Base-by-base conservation (phyloP, 2,329 filamentous ascomycete genomes). In the Monilinia laxa region DNA sequence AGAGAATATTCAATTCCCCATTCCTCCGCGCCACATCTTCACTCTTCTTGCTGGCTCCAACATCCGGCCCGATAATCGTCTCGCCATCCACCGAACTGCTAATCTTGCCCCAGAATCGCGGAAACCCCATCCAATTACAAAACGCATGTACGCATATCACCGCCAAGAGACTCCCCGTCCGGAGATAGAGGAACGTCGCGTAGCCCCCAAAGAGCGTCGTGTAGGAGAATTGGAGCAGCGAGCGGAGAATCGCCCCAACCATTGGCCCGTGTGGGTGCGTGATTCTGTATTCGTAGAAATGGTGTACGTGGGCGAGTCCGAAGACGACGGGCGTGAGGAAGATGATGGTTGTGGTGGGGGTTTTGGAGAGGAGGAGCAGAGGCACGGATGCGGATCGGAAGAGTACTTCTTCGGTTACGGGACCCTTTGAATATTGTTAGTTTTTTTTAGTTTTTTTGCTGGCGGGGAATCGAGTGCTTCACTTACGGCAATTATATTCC, bases 151-250 rank as follows among this genome's bases (percentile, higher is more conserved):
- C 89, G 25, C 88, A 75, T 64, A 94, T 88, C 42, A 90, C 90
- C 16, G 90, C 88, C 52, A 89, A 83, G 51, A 98, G 79, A 58
- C 90, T 96, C 4, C 92, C 93, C 0, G 93, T 96, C 47, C 94
- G 88, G 25, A 99, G 76, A 75, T 90, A 97, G 25, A 97, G 74
- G 73, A 98, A 99, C 0, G 92, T 93, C 5, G 91, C 93, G 78
- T 95, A 97, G 78, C 92, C 93, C 69, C 95, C 95, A 75, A 99
- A 99, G 6, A 98, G 78, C 9, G 92, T 93, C 0, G 95, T 99
- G 78, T 96, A 99, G 4, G 84, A 82, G 73, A 99, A 90, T 76
- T 98, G 95, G 71, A 98, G 84, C 14, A 93, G 71, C 2, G 92
- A 92, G 60, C 92, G 87, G 38, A 90, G 75, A 7, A 95, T 74